Evolutionary conservation across 768 basidiomycete genomes (phyloP).

Genomic region (Sutorius australiensis): DNA sequence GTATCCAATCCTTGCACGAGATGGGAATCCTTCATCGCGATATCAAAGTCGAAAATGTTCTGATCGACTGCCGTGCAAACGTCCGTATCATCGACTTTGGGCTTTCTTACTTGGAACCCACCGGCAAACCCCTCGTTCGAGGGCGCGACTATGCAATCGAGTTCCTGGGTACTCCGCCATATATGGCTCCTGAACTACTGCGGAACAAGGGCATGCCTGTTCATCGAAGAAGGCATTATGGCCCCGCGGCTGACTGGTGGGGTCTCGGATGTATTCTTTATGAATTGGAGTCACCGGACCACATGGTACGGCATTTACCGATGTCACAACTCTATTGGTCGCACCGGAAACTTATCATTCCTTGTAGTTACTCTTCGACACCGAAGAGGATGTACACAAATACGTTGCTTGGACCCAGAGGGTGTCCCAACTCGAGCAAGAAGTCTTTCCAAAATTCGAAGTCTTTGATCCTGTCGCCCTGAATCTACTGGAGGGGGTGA

Average conservation of each 20-base stretch:
- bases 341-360: background rate
- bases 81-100: slow-evolving; percentile 43
- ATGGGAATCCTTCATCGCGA: slow-evolving; percentile 67
- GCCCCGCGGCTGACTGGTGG: slow-evolving; percentile 40
- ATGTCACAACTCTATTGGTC: background rate
- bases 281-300: slow-evolving; percentile 32
- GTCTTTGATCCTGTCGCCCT: slow-evolving; percentile 20
- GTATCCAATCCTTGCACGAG: slow-evolving; percentile 45
- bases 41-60: slow-evolving; percentile 67
- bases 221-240: slow-evolving; percentile 23
- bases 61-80: slow-evolving; percentile 44
- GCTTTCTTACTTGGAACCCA: slow-evolving; percentile 25
- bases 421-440: slow-evolving; percentile 1
- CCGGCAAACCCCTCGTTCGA: slow-evolving; percentile 9
- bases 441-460: slow-evolving; percentile 23
- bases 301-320: slow-evolving; percentile 21
- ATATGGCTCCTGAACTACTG: slow-evolving; percentile 42
- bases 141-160: slow-evolving; percentile 21
- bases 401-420: slow-evolving; percentile 20
- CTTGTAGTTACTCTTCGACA: slow-evolving; percentile 32
- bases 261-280: slow-evolving; percentile 39
- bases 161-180: slow-evolving; percentile 34
- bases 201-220: slow-evolving; percentile 17
- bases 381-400: slow-evolving; percentile 19
- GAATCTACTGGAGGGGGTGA: slow-evolving; percentile 32